A percentile compares a stretch with the other conserved stretches of the same genome.
phyloP scores from a whole-genome alignment of 257 asterid species.

The Jacaranda copaia region DNA sequence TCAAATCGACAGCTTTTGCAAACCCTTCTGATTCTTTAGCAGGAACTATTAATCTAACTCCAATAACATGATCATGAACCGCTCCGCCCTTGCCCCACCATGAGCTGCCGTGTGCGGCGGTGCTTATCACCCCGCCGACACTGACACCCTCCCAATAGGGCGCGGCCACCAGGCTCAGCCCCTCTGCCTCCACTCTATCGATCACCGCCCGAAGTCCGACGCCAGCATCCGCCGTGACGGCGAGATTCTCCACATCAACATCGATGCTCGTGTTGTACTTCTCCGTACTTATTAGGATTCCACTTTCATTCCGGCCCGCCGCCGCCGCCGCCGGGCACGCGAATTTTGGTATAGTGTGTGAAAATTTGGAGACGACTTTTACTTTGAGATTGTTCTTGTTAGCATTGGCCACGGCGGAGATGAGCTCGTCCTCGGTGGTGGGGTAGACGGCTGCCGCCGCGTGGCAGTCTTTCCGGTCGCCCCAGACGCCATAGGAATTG shows the following conservation, averaged over 20 bases:
- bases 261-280: conserved; percentile 48
- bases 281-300: conserved; percentile 74
- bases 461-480: conserved; percentile 63
- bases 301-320: not conserved
- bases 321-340: too few relatives aligned
- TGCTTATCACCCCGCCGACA: conserved; percentile 73
- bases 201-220: conserved; percentile 67
- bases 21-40: conserved; percentile 57
- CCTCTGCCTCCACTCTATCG: conserved; percentile 56
- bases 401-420: conserved; percentile 64
- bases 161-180: conserved; percentile 54
- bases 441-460: conserved; percentile 62
- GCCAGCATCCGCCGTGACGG: conserved; percentile 75
- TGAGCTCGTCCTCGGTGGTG: conserved; percentile 70
- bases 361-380: conserved; percentile 72
- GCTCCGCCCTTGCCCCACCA: conserved; percentile 87
- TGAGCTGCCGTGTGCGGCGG: conserved; percentile 94
- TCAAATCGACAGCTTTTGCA: conserved; percentile 56
- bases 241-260: conserved; percentile 43
- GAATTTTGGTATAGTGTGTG: conserved; percentile 76
- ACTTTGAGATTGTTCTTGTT: conserved; percentile 54
- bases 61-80: conserved; percentile 77
- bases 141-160: conserved; percentile 94
- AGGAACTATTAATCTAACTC: conserved; percentile 60
- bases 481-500: conserved; percentile 82